phyloP scores from a whole-genome alignment of 441 rosid species.

The Corymbia citriodora region DNA sequence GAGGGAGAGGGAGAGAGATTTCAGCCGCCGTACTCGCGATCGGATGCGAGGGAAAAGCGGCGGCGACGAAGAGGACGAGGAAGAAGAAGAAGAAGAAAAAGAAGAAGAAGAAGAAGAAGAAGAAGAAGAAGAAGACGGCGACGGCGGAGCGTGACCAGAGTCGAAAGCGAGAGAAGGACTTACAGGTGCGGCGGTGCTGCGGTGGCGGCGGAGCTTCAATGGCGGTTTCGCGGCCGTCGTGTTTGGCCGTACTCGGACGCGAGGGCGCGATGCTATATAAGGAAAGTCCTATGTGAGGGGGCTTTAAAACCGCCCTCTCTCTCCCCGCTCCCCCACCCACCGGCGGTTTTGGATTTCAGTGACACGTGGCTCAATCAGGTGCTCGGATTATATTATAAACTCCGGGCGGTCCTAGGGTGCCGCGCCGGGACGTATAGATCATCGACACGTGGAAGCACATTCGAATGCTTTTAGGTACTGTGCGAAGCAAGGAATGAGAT shows the following conservation, averaged over 20 bases:
- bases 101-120: neutral
- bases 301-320: neutral
- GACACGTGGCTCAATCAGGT: neutral
- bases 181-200: neutral
- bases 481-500: neutral
- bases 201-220: neutral
- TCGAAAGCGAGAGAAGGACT: neutral
- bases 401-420: neutral
- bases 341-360: neutral
- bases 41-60: neutral
- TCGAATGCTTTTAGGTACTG: neutral
- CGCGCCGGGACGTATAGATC: neutral
- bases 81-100: neutral
- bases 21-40: neutral
- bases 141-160: neutral
- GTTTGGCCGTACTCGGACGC: neutral
- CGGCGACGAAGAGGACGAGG: neutral
- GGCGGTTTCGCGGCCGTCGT: neutral
- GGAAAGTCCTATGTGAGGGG: conserved; percentile 1
- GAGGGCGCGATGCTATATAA: neutral
- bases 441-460: neutral
- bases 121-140: neutral
- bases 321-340: neutral
- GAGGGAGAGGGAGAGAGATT: neutral
- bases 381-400: neutral